Evolutionary conservation across 2,329 filamentous ascomycete species (phyloP).

Genomic region (Tolypocladium tropicale): DNA sequence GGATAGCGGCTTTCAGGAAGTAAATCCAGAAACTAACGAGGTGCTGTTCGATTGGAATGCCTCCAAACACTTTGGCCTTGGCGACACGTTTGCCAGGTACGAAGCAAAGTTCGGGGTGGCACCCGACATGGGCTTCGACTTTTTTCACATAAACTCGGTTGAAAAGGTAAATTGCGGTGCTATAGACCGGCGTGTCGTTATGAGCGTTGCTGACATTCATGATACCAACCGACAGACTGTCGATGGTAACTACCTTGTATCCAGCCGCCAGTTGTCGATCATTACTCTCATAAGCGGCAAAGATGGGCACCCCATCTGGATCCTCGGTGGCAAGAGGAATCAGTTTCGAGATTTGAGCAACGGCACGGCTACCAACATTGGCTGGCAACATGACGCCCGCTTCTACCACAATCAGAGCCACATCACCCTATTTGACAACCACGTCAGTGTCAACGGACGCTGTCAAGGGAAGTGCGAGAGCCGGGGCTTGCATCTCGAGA

Average conservation of each 20-base stretch:
- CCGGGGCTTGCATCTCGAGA: conserved; percentile 13
- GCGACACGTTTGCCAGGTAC: conserved; percentile 16
- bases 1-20: conserved; percentile 28
- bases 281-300: background rate
- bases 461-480: conserved; percentile 9
- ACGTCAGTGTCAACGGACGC: conserved; percentile 17
- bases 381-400: conserved; percentile 28
- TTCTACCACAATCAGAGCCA: conserved; percentile 17
- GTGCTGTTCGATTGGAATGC: conserved; percentile 28
- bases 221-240: background rate
- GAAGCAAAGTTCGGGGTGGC: conserved; percentile 16
- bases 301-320: conserved; percentile 15
- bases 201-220: background rate
- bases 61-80: conserved; percentile 18
- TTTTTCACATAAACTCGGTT: conserved; percentile 27
- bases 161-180: conserved; percentile 19
- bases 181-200: background rate
- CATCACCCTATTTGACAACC: conserved; percentile 29
- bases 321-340: conserved; percentile 22
- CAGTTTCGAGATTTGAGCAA: conserved; percentile 23
- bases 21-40: conserved; percentile 24
- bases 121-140: conserved; percentile 21
- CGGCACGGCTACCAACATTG: conserved; percentile 23
- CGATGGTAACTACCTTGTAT: background rate
- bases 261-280: background rate